Conservation (phyloP, 2,329 filamentous ascomycete genomes). For the Hirsutella thompsonii region DNA sequence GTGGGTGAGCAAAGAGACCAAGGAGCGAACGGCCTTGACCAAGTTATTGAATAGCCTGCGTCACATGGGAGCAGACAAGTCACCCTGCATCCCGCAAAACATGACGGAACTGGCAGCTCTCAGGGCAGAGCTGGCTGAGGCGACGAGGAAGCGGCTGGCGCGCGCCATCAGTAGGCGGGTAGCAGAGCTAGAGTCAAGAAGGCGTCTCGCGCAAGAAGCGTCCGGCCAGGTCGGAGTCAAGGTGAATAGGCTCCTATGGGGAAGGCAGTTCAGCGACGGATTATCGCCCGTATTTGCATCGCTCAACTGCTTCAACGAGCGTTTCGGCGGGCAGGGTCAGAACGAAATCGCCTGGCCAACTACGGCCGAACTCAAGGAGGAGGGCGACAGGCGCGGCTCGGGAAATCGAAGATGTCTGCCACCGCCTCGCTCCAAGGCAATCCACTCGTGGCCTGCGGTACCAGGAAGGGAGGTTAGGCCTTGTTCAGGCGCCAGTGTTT, state of each 20-base stretch:
- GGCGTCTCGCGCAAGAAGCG: not conserved
- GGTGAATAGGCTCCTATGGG: conserved; percentile 11
- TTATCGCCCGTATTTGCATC: conserved; percentile 20
- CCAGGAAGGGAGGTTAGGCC: conserved; percentile 5
- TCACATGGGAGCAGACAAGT: conserved; percentile 21
- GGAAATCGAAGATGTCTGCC: conserved; percentile 17
- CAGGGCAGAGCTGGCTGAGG: conserved; percentile 16
- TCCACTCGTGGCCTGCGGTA: conserved; percentile 4
- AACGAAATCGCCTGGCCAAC: conserved; percentile 19
- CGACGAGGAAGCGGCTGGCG: conserved; percentile 11
- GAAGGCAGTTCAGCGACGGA: conserved; percentile 13
- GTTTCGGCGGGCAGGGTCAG: conserved; percentile 5
- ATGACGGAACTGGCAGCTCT: conserved; percentile 21
- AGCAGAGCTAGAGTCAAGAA: conserved; percentile 8
- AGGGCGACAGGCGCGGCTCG: conserved; percentile 16
- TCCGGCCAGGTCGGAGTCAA: not conserved
- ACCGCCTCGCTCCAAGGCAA: conserved; percentile 14
- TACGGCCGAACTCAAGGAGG: conserved; percentile 21
- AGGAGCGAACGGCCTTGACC: conserved; percentile 20
- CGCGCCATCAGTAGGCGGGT: conserved; percentile 11
- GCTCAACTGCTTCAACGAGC: conserved; percentile 19
- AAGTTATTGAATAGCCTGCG: conserved; percentile 21
- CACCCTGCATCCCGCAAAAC: conserved; percentile 22
- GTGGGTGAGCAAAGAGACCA: conserved; percentile 23
- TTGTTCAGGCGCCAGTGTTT: conserved; percentile 11